These are phyloP conservation scores for Rhodamnia argentea DNA, from an alignment of 345 rosid species.

Conservation along the genomic window DNA sequence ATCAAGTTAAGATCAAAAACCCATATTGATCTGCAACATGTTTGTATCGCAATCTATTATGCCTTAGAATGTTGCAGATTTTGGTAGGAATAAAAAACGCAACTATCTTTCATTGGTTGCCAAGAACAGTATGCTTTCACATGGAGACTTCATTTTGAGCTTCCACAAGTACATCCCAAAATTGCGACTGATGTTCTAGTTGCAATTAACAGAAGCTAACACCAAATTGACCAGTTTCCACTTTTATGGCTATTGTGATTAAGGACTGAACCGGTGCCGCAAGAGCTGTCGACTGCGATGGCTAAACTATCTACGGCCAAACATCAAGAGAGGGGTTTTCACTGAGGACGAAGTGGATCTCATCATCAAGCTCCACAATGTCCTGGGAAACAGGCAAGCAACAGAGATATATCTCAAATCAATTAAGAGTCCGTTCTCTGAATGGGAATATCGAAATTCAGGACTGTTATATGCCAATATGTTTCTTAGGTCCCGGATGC, in stretches of 20 bases:
- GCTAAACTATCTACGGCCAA: constrained; percentile 34
- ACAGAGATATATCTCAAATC: background rate
- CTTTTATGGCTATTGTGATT: background rate
- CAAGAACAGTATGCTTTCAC: background rate
- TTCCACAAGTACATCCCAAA: background rate
- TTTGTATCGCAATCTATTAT: background rate
- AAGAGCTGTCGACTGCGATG: constrained; percentile 38
- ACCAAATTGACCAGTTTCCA: background rate
- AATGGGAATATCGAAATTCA: no score
- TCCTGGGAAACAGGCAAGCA: constrained; percentile 25
- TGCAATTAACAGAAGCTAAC: background rate
- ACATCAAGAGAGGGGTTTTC: constrained; percentile 32
- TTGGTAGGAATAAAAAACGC: background rate
- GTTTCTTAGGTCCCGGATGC: no score
- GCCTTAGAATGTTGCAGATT: background rate
- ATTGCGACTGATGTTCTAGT: background rate
- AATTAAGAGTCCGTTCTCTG: background rate
- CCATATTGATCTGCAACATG: background rate
- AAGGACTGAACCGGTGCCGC: constrained; percentile 33
- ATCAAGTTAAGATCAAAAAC: background rate
- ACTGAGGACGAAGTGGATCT: constrained; percentile 25
- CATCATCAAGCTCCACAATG: constrained; percentile 27
- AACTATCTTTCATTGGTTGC: background rate
- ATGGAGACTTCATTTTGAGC: background rate
- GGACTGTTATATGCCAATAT: no score